Evolutionary conservation across 805 yeast species (phyloP).

Genomic region (Sugiyamaella floridensis): DNA sequence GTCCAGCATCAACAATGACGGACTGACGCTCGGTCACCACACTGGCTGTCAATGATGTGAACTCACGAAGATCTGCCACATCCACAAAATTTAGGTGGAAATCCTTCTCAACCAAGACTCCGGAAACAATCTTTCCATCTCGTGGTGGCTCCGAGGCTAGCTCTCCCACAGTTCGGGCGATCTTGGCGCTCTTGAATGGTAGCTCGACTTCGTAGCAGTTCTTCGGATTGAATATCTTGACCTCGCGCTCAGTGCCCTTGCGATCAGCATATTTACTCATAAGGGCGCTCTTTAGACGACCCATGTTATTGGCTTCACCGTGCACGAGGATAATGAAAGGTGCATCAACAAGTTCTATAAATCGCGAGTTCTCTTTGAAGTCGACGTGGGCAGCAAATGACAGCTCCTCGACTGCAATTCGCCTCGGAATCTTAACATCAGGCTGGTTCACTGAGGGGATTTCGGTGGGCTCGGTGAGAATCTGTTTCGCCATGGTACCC

Average conservation of each 20-base stretch:
- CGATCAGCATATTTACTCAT: slow-evolving; percentile 75
- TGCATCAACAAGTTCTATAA: slow-evolving; percentile 84
- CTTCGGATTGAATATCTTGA: slow-evolving; percentile 84
- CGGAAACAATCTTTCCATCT: slow-evolving; percentile 52
- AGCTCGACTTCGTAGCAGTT: slow-evolving; percentile 76
- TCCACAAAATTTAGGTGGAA: slow-evolving; percentile 80
- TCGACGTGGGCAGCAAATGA: slow-evolving; percentile 99
- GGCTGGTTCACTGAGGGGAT: slow-evolving; percentile 79
- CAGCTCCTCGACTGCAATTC: slow-evolving; percentile 82
- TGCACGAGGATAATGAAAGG: slow-evolving; percentile 84
- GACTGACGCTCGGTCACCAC: slow-evolving; percentile 76
- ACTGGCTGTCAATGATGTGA: slow-evolving; percentile 78
- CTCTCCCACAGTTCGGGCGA: slow-evolving; percentile 68
- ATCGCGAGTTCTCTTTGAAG: slow-evolving; percentile 84
- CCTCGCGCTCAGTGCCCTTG: slow-evolving; percentile 83
- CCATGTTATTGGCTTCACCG: slow-evolving; percentile 99
- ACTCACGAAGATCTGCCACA: slow-evolving; percentile 82
- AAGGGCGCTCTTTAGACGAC: slow-evolving; percentile 87
- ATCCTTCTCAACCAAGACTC: slow-evolving; percentile 85
- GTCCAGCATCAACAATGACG: slow-evolving; percentile 70
- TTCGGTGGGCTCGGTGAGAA: slow-evolving; percentile 83
- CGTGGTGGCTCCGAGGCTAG: slow-evolving; percentile 45
- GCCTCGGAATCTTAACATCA: slow-evolving; percentile 76
- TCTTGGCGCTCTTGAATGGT: slow-evolving; percentile 72
- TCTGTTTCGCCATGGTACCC: slow-evolving; percentile 92